Conservation (phyloP, 2,329 filamentous ascomycete species). For the Sarocladium strictum region DNA sequence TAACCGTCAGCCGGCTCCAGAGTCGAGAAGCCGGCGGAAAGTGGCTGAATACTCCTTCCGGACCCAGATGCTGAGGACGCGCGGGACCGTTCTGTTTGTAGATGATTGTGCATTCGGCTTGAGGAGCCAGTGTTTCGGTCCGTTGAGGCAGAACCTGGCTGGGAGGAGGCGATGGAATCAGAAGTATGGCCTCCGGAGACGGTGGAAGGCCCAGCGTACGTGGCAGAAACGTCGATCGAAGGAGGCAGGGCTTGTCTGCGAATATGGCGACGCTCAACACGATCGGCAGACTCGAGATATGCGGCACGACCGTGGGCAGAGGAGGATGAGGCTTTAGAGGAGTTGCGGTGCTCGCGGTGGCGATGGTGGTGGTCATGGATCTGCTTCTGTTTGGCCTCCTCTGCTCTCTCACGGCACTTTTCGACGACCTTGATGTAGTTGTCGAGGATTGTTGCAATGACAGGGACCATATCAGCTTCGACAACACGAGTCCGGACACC, state of each 20-base stretch:
- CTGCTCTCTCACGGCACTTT: constrained; percentile 79
- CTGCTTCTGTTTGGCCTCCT: constrained; percentile 72
- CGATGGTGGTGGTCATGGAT: constrained; percentile 43
- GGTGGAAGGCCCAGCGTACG: constrained; percentile 32
- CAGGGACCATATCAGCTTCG: constrained; percentile 97
- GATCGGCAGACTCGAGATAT: constrained; percentile 40
- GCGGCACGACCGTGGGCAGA: background rate
- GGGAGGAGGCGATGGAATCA: constrained; percentile 16
- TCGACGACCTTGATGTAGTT: constrained; percentile 98
- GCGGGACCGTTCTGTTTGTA: constrained; percentile 42
- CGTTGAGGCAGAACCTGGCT: constrained; percentile 2
- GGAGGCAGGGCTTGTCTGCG: constrained; percentile 79
- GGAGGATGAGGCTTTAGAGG: constrained; percentile 36
- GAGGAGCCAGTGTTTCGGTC: constrained; percentile 13
- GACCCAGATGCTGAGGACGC: constrained; percentile 43
- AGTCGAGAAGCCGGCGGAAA: constrained; percentile 59
- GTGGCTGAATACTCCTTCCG: constrained; percentile 50
- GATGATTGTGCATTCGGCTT: constrained; percentile 39
- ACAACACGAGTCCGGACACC: constrained; percentile 90
- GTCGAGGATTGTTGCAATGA: constrained; percentile 95
- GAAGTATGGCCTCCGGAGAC: constrained; percentile 18
- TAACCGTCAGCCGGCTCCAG: constrained; percentile 69
- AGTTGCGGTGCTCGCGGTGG: constrained; percentile 43
- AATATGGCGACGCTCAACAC: constrained; percentile 54
- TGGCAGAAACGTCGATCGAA: constrained; percentile 48